Evolutionary conservation across 768 basidiomycete genomes (phyloP).

Genomic region (Tricholoma saponaceum): DNA sequence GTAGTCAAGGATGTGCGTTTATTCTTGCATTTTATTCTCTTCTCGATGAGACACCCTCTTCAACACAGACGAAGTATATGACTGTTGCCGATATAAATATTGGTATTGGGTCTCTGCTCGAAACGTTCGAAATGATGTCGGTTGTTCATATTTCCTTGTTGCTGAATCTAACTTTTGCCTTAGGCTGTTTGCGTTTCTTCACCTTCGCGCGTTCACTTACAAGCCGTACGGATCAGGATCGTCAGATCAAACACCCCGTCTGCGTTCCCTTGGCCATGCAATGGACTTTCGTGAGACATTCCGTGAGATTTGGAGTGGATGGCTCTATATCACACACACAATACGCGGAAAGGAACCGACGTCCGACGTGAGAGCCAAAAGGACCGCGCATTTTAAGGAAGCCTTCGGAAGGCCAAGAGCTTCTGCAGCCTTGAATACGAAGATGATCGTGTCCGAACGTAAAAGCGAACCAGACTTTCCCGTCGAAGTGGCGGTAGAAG

Average conservation of each 20-base stretch:
- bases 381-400: constrained; percentile 36
- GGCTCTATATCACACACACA: constrained; percentile 53
- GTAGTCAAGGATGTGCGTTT: constrained; percentile 1
- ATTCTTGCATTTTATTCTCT: not conserved
- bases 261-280: constrained; percentile 56
- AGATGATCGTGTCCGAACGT: not conserved
- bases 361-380: constrained; percentile 37
- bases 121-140: constrained; percentile 76
- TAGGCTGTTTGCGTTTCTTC: constrained; percentile 65
- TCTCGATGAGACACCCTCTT: not conserved
- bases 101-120: constrained; percentile 62
- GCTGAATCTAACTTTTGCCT: constrained; percentile 6
- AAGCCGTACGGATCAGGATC: constrained; percentile 46
- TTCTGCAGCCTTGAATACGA: constrained; percentile 3
- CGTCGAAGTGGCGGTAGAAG: constrained; percentile 32
- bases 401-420: constrained; percentile 39
- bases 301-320: constrained; percentile 54
- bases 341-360: constrained; percentile 54
- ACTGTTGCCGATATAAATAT: constrained; percentile 71
- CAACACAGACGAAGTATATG: constrained; percentile 56
- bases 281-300: constrained; percentile 70
- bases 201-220: constrained; percentile 72
- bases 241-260: constrained; percentile 43
- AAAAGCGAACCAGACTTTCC: constrained; percentile 12
- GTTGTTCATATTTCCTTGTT: constrained; percentile 16